Evolutionary conservation across 2,329 filamentous ascomycete species (phyloP).

Genomic region (Ascochyta viciae-villosae): DNA sequence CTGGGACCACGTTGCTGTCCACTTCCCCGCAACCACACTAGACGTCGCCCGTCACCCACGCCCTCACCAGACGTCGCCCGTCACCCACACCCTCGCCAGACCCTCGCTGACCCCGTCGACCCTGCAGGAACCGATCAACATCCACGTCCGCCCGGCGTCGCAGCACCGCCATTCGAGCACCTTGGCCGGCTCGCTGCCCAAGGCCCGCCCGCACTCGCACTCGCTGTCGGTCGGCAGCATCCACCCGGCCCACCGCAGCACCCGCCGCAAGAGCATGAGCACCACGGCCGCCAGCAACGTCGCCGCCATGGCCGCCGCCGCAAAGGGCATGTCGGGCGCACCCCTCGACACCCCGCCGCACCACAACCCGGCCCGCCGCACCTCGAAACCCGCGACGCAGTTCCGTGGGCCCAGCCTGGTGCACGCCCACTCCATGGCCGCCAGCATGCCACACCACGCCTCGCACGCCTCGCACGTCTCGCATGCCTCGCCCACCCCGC

Average conservation of each 20-base stretch:
- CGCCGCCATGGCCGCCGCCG: slow-evolving; percentile 75
- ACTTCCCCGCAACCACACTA: slow-evolving; percentile 19
- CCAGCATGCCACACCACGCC: slow-evolving; percentile 68
- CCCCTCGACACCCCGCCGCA: slow-evolving; percentile 56
- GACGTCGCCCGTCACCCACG: neutral
- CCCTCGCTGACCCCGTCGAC: slow-evolving; percentile 34
- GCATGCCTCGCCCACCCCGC: neutral
- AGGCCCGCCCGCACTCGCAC: slow-evolving; percentile 80
- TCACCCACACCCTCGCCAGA: neutral
- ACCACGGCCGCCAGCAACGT: slow-evolving; percentile 76
- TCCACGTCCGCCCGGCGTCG: slow-evolving; percentile 53
- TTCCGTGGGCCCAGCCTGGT: slow-evolving; percentile 53
- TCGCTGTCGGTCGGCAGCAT: slow-evolving; percentile 79
- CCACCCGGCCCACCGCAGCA: slow-evolving; percentile 84
- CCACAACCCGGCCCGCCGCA: slow-evolving; percentile 67
- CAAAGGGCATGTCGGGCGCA: slow-evolving; percentile 68
- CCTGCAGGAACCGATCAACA: slow-evolving; percentile 50
- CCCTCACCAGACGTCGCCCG: neutral
- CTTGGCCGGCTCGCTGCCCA: slow-evolving; percentile 64
- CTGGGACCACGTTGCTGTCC: slow-evolving; percentile 2
- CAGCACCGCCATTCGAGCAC: slow-evolving; percentile 59
- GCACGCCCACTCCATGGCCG: slow-evolving; percentile 63
- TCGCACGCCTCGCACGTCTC: slow-evolving; percentile 21
- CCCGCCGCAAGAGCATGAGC: slow-evolving; percentile 90
- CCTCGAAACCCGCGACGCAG: slow-evolving; percentile 64